phyloP scores from a whole-genome alignment of 1,139 yeast species.

The Geotrichum australiense region DNA sequence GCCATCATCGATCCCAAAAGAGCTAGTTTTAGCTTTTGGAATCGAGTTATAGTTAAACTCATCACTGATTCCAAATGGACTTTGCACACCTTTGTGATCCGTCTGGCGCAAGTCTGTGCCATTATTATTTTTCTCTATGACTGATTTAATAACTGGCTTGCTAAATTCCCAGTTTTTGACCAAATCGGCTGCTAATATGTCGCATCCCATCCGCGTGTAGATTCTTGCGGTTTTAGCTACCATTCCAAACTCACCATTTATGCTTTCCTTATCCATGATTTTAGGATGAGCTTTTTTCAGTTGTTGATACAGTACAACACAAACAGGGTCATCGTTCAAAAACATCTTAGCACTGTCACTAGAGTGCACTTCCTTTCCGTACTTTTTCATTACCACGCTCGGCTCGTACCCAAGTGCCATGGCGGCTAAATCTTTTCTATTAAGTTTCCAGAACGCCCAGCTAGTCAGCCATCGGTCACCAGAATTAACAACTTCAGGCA shows the following conservation, averaged over 20 bases:
- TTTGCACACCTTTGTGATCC: not conserved
- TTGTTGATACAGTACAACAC: conserved; percentile 56
- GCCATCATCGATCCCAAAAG: conserved; percentile 15
- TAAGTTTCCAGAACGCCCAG: conserved; percentile 70
- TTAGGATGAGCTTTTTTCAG: conserved; percentile 45
- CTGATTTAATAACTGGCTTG: not conserved
- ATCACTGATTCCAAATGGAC: conserved; percentile 11
- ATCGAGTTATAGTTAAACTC: not conserved
- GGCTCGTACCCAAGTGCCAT: conserved; percentile 21
- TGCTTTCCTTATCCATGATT: conserved; percentile 32
- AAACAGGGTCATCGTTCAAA: conserved; percentile 75
- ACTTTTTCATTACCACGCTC: conserved; percentile 13
- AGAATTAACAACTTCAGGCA: conserved; percentile 51
- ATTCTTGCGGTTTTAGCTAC: conserved; percentile 58
- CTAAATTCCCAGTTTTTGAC: conserved; percentile 63
- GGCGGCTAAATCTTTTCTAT: conserved; percentile 22
- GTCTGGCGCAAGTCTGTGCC: not conserved
- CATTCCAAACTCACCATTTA: conserved; percentile 49
- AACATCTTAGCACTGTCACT: conserved; percentile 40
- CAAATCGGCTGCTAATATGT: conserved; percentile 58
- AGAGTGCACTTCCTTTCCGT: conserved; percentile 20
- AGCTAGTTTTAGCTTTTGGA: conserved; percentile 2
- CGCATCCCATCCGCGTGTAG: conserved; percentile 88
- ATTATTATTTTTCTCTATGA: not conserved
- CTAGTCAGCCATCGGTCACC: conserved; percentile 81